Percentiles rank a stretch among this genome's conserved stretches.
Conservation (phyloP, 108 stramenopile species). For the Craspedostauros australis region DNA sequence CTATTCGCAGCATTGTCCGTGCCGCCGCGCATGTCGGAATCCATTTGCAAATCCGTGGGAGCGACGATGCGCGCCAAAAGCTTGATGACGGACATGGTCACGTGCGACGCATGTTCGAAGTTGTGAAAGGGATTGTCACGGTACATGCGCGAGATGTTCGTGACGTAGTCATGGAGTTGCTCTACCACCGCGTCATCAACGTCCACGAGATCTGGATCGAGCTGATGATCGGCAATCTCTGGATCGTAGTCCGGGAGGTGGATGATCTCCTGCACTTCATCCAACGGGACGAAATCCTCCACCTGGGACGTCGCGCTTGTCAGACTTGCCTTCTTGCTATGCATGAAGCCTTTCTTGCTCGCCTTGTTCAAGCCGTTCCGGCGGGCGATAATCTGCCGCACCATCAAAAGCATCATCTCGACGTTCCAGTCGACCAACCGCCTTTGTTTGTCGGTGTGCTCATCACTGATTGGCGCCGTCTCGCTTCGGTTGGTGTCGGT, state of each 20-base stretch:
- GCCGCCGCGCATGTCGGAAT: no score
- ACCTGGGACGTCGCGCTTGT: no score
- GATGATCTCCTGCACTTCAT: constrained; percentile 16
- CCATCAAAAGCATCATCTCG: neutral
- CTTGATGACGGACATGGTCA: no score
- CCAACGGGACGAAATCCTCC: constrained; percentile 1
- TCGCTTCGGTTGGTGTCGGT: no score
- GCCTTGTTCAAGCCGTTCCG: neutral
- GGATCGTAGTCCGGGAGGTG: neutral
- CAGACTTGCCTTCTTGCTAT: no score
- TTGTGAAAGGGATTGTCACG: constrained; percentile 53
- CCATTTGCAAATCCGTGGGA: no score
- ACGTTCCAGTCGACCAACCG: constrained; percentile 11
- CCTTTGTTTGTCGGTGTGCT: no score
- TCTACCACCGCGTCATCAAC: neutral
- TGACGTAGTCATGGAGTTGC: constrained; percentile 25
- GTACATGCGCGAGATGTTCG: constrained; percentile 26
- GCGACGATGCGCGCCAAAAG: no score
- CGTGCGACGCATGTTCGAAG: constrained; percentile 62
- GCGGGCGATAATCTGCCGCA: constrained; percentile 1
- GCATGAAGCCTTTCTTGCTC: no score
- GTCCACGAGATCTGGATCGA: constrained; percentile 7
- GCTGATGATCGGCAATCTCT: neutral
- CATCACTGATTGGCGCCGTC: no score
- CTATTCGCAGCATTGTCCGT: no score